Percentiles rank a stretch among this genome's conserved stretches.
Evolutionary conservation across 1,284 basidiomycete species (phyloP).

Genomic region (Chalciporus sp.): DNA sequence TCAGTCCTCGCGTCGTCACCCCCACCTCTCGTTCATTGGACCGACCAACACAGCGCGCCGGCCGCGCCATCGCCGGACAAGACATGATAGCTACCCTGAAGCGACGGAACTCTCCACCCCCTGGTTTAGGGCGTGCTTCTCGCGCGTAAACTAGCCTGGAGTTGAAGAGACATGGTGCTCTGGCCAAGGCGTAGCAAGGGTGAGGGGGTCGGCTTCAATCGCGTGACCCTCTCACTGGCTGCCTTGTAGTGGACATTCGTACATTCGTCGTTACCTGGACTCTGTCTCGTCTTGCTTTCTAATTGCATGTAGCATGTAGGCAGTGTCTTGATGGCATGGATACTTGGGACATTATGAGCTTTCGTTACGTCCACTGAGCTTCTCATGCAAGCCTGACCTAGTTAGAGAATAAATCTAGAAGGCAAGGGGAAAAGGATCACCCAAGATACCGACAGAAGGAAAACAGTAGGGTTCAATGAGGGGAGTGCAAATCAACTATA

Average conservation of each 20-base stretch:
- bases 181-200: slow-evolving; percentile 46
- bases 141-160: not conserved
- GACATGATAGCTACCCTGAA: slow-evolving; percentile 67
- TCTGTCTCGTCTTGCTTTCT: not conserved
- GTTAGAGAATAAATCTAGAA: too few species aligned
- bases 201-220: slow-evolving; percentile 46
- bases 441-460: too few species aligned
- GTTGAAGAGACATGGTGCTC: slow-evolving; percentile 44
- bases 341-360: not conserved
- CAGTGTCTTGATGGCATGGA: not conserved
- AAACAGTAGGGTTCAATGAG: too few species aligned
- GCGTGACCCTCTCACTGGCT: slow-evolving; percentile 19
- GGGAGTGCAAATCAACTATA: not conserved
- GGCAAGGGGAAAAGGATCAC: too few species aligned
- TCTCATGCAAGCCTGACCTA: too few species aligned
- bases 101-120: slow-evolving; percentile 48
- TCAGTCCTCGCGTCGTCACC: slow-evolving; percentile 49
- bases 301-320: not conserved
- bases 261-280: too few species aligned
- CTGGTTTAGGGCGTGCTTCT: slow-evolving; percentile 16
- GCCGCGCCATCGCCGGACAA: slow-evolving; percentile 53
- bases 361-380: not conserved
- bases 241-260: not conserved
- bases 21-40: slow-evolving; percentile 50
- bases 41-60: slow-evolving; percentile 52